phyloP scores from a whole-genome alignment of 2,329 filamentous ascomycete genomes.

The Neofusicoccum parvum region DNA sequence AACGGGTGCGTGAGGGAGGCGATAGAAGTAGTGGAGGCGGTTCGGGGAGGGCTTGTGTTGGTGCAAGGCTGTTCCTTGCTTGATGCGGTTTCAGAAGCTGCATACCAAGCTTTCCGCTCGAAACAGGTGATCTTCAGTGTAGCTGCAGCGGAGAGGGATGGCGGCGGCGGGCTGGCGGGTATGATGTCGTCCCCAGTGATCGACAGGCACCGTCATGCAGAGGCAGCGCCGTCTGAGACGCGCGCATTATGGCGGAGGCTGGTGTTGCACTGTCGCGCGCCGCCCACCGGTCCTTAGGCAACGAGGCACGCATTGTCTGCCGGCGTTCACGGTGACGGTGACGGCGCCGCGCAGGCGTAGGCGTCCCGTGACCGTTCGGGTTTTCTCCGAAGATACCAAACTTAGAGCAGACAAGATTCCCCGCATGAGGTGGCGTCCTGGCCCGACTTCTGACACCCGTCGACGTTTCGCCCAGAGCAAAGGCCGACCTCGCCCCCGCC shows the following conservation, averaged over 20 bases:
- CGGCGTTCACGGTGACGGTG: too few species aligned
- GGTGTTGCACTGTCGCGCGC: neutral
- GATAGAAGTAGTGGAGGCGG: conserved; percentile 8
- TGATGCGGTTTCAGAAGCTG: conserved; percentile 10
- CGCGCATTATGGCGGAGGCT: conserved; percentile 5
- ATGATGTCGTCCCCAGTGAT: conserved; percentile 1
- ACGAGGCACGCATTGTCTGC: conserved; percentile 1
- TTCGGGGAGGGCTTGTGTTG: neutral
- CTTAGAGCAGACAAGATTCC: conserved; percentile 1
- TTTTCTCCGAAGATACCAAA: neutral
- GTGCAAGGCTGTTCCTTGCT: conserved; percentile 15
- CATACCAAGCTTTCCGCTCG: conserved; percentile 20
- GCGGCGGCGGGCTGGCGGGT: conserved; percentile 1
- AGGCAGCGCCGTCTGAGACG: neutral
- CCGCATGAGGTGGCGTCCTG: neutral
- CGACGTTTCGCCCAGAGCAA: neutral
- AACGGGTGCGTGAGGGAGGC: neutral
- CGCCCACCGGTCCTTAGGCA: neutral
- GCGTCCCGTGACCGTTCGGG: neutral
- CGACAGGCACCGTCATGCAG: conserved; percentile 15
- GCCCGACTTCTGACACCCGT: neutral
- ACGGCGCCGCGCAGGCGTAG: neutral
- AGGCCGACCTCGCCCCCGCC: neutral
- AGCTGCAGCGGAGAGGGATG: neutral
- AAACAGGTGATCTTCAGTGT: conserved; percentile 14